Base-by-base conservation (phyloP, 352 stramenopile species). In the Poterioochromonas sp. region DNA sequence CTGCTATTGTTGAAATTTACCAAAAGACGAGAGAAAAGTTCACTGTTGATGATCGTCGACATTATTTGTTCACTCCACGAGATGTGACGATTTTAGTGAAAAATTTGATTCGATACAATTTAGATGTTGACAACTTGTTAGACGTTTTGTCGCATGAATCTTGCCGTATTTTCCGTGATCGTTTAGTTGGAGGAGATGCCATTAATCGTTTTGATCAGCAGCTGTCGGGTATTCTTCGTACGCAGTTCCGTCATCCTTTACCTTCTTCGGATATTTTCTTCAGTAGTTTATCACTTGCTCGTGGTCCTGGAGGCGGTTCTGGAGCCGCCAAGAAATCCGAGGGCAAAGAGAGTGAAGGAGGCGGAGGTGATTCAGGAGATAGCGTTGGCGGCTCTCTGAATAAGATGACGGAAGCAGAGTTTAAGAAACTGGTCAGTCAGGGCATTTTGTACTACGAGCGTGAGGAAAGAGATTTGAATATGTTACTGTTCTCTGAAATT, bases 41-140 rank as follows among this genome's bases (percentile, higher is more conserved):
- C 82, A 93, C 84, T 0, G 90, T 96, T 26, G 91, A 97, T 70
- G 92, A 97, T 49, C 85, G 94, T 43, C 85, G 92, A n/a, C 92
- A 97, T 79, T 97, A 97, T 80, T 83, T 96, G 15, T 95, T 97
- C 76, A 97, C 92, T 18, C 91, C 91, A 0, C 88, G 92, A 0
- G 91, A 97, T 77, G 58, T 97, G 18, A 96, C 90, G 1, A 88
- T 91, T 39, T 97, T 92, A 92, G 88, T 94, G 26, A 88, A 91
- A 54, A 86, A 88, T 1, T 81, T 97, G 3, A 80, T 93, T 0
- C 87, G 91, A 11, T 97, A 97, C 77, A 89, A 97, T 73, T 81
- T 97, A 0, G 87, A 85, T 43, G 80, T 81, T 35, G 91, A 96
- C 78, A 87, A 96, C 8, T 80, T 97, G 0, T 81, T 97, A 0